Evolutionary conservation across 768 basidiomycete genomes (phyloP).

Genomic region (Tricholoma matsutake): DNA sequence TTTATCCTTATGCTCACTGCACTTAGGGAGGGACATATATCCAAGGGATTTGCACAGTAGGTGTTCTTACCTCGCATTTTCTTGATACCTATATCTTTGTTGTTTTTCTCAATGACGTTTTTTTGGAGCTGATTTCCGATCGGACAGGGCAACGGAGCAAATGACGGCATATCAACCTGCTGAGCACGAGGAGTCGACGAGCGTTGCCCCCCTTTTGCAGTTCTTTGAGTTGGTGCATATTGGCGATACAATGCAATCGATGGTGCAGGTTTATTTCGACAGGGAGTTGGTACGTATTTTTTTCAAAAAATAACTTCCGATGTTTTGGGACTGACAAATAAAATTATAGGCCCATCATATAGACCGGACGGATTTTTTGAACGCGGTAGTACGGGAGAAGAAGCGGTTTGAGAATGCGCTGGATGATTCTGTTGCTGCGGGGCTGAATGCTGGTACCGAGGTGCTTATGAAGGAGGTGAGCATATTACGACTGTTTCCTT

Average conservation of each 20-base stretch:
- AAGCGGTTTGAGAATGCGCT: conserved; percentile 91
- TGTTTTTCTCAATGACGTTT: neutral
- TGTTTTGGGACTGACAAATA: neutral
- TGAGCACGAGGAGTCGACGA: conserved; percentile 76
- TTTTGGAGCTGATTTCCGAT: neutral
- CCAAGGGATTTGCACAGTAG: conserved; percentile 73
- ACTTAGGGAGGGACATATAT: conserved; percentile 75
- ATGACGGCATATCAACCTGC: conserved; percentile 90
- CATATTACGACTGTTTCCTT: neutral
- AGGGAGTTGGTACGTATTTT: conserved; percentile 73
- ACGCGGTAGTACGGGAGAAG: conserved; percentile 91
- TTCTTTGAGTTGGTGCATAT: conserved; percentile 98
- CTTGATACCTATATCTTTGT: conserved; percentile 11
- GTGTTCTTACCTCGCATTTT: conserved; percentile 25
- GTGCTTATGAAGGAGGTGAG: conserved; percentile 90
- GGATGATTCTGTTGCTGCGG: conserved; percentile 91
- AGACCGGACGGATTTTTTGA: conserved; percentile 91
- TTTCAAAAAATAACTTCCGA: neutral
- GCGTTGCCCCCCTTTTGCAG: conserved; percentile 90
- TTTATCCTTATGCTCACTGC: conserved; percentile 83
- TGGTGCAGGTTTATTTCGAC: conserved; percentile 98
- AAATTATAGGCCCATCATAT: conserved; percentile 71
- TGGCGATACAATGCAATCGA: conserved; percentile 95
- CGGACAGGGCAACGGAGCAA: conserved; percentile 74
- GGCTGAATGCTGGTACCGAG: conserved; percentile 93